Evolutionary conservation across 768 basidiomycete genomes (phyloP).

Genomic region (Porphyrellus cyaneotinctus): DNA sequence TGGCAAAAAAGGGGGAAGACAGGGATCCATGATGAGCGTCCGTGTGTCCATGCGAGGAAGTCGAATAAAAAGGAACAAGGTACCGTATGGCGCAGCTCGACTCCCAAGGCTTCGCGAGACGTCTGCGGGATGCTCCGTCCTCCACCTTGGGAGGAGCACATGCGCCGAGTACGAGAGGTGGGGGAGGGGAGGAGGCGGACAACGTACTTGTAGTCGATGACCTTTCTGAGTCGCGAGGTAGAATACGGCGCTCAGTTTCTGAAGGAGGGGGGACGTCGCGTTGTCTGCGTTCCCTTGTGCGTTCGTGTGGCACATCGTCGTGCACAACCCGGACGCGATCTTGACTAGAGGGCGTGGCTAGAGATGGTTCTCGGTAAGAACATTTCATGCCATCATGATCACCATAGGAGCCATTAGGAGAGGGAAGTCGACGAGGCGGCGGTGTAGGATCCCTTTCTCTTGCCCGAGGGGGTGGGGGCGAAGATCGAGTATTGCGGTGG

Average conservation of each 20-base stretch:
- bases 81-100: constrained; percentile 33
- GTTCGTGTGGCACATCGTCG: constrained; percentile 12
- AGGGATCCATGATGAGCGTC: constrained; percentile 40
- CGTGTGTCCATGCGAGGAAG: constrained; percentile 38
- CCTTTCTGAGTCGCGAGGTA: constrained; percentile 29
- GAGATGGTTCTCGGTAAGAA: constrained; percentile 20
- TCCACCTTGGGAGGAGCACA: constrained; percentile 38
- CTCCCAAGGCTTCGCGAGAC: constrained; percentile 47
- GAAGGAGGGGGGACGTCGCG: constrained; percentile 20
- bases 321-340: constrained; percentile 26
- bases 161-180: constrained; percentile 34
- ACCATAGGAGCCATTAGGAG: constrained; percentile 18
- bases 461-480: constrained; percentile 21
- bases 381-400: constrained; percentile 19
- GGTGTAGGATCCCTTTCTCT: constrained; percentile 24
- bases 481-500: constrained; percentile 19
- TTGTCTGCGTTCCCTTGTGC: constrained; percentile 24
- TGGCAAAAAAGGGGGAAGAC: constrained; percentile 29
- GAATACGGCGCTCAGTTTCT: constrained; percentile 21
- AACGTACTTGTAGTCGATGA: constrained; percentile 45
- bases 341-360: constrained; percentile 15
- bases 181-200: constrained; percentile 40
- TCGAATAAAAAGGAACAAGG: constrained; percentile 35
- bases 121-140: constrained; percentile 31
- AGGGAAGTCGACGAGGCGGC: constrained; percentile 21